Base-by-base conservation (phyloP, 192 early-diverging fungal species). In the Coemansia interrupta region DNA sequence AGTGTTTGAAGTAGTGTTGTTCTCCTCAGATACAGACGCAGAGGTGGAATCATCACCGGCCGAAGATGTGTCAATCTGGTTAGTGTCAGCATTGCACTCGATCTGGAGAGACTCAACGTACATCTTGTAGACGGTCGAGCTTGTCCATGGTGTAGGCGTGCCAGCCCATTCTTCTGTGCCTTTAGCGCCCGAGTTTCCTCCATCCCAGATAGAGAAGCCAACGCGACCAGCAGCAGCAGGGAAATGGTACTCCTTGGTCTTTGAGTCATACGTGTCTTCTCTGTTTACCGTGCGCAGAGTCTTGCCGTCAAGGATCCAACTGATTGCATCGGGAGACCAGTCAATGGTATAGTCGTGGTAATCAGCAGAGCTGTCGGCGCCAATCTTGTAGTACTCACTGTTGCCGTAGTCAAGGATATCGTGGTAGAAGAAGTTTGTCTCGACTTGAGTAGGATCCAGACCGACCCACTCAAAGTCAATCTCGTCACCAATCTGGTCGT, bases 381-480 rank as follows among this genome's bases (percentile, higher is more conserved):
- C 77, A 20, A 80, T 19, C 10, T 82, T 58, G 9, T 57, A 57
- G 28, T 61, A 47, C 2, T 60, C 30, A 54, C 78, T 78, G 58
- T 83, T 81, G 13, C 42, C 68, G 56, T 84, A 85, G 55, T 84
- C 80, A n/a, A 84, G 64, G 42, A 73, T 46, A 28, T 75, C 76
- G 42, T 83, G 70, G 61, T 76, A 84, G 66, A 85, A 86, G 62
- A 72, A 84, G 78, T 89, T 89, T 23, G 84, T 82, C 69, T 89
- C 81, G 18, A 82, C 84, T 41, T 72, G 40, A 23, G 52, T 71
- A n/a, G 78, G 73, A 18, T 80, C 28, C 26, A 72, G 64, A 17
- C 87, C 87, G 23, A 89, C 82, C 77, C 79, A 86, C 62, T 86
- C 84, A 64, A 81, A 85, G 62, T 89, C 87, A 36, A 89, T 82